phyloP scores from a whole-genome alignment of 2,329 filamentous ascomycete genomes.

The Fusarium sp. region DNA sequence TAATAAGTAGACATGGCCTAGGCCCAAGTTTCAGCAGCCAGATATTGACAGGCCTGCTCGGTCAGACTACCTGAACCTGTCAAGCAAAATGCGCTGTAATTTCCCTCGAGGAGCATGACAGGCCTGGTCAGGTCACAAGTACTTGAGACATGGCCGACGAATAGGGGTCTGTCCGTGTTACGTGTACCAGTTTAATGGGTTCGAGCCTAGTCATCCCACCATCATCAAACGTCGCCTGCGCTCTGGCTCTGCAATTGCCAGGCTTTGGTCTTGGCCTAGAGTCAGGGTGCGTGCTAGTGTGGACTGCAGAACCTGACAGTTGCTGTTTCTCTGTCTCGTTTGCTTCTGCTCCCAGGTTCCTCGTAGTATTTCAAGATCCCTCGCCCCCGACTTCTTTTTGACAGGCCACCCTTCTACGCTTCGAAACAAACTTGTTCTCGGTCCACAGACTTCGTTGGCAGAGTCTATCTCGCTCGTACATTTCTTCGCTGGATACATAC shows the following conservation, averaged over 20 bases:
- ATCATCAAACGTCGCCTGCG: constrained; percentile 21
- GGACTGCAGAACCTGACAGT: constrained; percentile 13
- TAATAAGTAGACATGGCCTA: constrained; percentile 8
- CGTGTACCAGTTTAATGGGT: constrained; percentile 31
- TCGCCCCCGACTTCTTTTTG: no score
- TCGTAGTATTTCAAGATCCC: constrained; percentile 40
- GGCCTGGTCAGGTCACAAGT: constrained; percentile 31
- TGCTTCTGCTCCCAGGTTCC: constrained; percentile 18
- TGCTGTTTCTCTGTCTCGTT: constrained; percentile 28
- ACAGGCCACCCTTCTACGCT: constrained; percentile 31
- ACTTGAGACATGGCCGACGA: constrained; percentile 26
- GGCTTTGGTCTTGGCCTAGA: constrained; percentile 7
- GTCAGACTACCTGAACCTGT: constrained; percentile 32
- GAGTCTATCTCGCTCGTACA: constrained; percentile 53
- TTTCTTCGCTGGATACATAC: constrained; percentile 35
- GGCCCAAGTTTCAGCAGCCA: constrained; percentile 24
- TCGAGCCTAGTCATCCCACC: constrained; percentile 22
- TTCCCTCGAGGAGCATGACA: constrained; percentile 26
- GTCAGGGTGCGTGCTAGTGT: constrained; percentile 12
- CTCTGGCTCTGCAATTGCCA: constrained; percentile 3
- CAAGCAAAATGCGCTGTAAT: constrained; percentile 34
- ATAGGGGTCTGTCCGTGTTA: constrained; percentile 14
- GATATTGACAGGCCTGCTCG: constrained; percentile 28
- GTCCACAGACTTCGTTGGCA: constrained; percentile 64
- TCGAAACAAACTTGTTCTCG: constrained; percentile 37